A percentile compares a stretch with the other conserved stretches of the same genome.
phyloP scores from a whole-genome alignment of 495 filamentous ascomycete species.

The Collariella sp. region DNA sequence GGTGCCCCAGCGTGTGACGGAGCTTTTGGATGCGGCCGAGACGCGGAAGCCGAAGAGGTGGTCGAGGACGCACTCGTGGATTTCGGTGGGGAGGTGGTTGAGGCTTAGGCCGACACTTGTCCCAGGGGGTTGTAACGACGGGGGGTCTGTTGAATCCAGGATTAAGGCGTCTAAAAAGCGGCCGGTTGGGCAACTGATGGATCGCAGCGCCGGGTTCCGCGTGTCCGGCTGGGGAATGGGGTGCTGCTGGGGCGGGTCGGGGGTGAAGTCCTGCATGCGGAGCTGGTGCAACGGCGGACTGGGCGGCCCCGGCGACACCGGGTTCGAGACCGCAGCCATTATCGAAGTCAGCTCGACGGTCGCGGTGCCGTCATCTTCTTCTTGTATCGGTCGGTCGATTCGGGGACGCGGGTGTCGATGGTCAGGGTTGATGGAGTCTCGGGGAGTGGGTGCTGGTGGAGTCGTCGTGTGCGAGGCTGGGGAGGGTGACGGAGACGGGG shows the following conservation, averaged over 20 bases:
- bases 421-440: no score
- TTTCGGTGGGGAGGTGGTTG: slow-evolving; percentile 55
- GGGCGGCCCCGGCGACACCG: slow-evolving; percentile 45
- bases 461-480: slow-evolving; percentile 13
- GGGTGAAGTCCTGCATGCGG: slow-evolving; percentile 41
- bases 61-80: slow-evolving; percentile 62
- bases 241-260: slow-evolving; percentile 48
- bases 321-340: slow-evolving; percentile 44
- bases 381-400: slow-evolving; percentile 24
- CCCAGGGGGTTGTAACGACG: slow-evolving; percentile 18
- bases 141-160: slow-evolving; percentile 16
- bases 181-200: slow-evolving; percentile 30
- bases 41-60: slow-evolving; percentile 58
- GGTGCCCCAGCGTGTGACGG: slow-evolving; percentile 52
- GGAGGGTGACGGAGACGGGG: slow-evolving; percentile 10
- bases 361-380: slow-evolving; percentile 35
- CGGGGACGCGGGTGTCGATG: slow-evolving; percentile 23
- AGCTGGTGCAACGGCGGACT: slow-evolving; percentile 43
- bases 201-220: slow-evolving; percentile 34
- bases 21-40: slow-evolving; percentile 46
- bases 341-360: slow-evolving; percentile 40
- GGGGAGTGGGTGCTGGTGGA: slow-evolving; percentile 10
- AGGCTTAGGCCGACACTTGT: slow-evolving; percentile 38
- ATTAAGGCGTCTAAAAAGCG: slow-evolving; percentile 20
- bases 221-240: slow-evolving; percentile 47